These are phyloP conservation scores for Globisporangium paddicum DNA, from an alignment of 352 stramenopile species.

Conservation along the genomic window DNA sequence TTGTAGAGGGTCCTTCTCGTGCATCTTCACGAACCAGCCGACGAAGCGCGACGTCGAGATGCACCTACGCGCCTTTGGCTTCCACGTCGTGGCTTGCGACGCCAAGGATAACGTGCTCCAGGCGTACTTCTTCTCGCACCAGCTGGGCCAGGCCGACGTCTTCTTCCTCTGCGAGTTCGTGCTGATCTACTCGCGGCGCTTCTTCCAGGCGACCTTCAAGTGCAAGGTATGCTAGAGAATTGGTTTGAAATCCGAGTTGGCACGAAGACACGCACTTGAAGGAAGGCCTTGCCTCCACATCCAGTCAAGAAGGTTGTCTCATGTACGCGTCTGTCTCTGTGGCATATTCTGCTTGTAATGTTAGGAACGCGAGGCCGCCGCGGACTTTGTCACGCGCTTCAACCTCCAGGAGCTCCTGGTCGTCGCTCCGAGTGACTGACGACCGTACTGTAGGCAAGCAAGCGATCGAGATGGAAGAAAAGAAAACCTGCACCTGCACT, in stretches of 20 bases:
- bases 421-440: slow-evolving; percentile 24
- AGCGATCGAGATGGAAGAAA: not conserved
- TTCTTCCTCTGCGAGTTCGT: slow-evolving; percentile 78
- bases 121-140: slow-evolving; percentile 61
- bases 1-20: slow-evolving; percentile 68
- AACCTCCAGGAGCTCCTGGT: slow-evolving; percentile 61
- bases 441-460: not conserved
- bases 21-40: slow-evolving; percentile 53
- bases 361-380: slow-evolving; percentile 43
- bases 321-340: not conserved
- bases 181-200: slow-evolving; percentile 59
- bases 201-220: slow-evolving; percentile 84
- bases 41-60: slow-evolving; percentile 32
- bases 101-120: slow-evolving; percentile 55
- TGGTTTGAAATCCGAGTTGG: too few species aligned
- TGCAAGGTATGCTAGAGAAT: slow-evolving; percentile 42
- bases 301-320: slow-evolving; percentile 7
- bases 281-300: not conserved
- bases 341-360: not conserved
- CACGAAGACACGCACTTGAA: slow-evolving; percentile 1
- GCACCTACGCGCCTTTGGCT: slow-evolving; percentile 42
- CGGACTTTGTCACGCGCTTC: slow-evolving; percentile 65
- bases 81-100: slow-evolving; percentile 53
- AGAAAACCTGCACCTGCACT: not conserved
- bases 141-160: slow-evolving; percentile 33